Percentiles rank a stretch among this genome's conserved stretches.
phyloP scores from a whole-genome alignment of 345 rosid genomes.

The Arabis hirsuta region DNA sequence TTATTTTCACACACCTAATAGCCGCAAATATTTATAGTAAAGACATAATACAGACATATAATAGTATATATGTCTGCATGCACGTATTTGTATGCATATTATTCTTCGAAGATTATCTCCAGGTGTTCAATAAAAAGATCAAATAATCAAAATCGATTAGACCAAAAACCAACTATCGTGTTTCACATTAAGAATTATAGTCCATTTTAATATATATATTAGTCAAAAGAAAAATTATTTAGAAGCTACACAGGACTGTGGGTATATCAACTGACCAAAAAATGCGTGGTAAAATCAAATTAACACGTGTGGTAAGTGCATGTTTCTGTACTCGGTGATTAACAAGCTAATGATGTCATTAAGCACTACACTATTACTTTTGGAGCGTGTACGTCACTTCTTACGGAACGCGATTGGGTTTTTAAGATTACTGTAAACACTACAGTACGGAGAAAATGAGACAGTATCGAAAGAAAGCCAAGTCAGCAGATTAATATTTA shows the following conservation, averaged over 20 bases:
- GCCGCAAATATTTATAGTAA: slow-evolving; percentile 10
- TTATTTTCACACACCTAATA: neutral
- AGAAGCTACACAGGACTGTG: too few species aligned
- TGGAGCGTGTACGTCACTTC: slow-evolving; percentile 28
- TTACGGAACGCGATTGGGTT: slow-evolving; percentile 1
- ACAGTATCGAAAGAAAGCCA: slow-evolving; percentile 32
- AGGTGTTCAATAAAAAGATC: neutral
- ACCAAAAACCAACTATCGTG: neutral
- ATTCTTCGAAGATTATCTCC: neutral
- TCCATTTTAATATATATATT: neutral
- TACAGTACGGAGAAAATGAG: slow-evolving; percentile 3
- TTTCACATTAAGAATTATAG: neutral
- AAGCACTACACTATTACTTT: neutral
- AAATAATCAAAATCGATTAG: neutral
- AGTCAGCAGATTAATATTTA: slow-evolving; percentile 28
- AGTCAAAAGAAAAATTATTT: neutral
- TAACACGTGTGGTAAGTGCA: slow-evolving; percentile 3
- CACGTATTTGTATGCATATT: neutral
- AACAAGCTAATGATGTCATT: neutral
- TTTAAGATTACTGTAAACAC: slow-evolving; percentile 2
- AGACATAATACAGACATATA: neutral
- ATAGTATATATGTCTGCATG: neutral
- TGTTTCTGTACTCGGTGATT: neutral
- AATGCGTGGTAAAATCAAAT: neutral
- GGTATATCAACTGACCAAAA: neutral